Evolutionary conservation across 805 yeast genomes (phyloP), one percentile per base, ranked within the genome.

Genomic region (Saccharomycopsis synnaedendra): DNA sequence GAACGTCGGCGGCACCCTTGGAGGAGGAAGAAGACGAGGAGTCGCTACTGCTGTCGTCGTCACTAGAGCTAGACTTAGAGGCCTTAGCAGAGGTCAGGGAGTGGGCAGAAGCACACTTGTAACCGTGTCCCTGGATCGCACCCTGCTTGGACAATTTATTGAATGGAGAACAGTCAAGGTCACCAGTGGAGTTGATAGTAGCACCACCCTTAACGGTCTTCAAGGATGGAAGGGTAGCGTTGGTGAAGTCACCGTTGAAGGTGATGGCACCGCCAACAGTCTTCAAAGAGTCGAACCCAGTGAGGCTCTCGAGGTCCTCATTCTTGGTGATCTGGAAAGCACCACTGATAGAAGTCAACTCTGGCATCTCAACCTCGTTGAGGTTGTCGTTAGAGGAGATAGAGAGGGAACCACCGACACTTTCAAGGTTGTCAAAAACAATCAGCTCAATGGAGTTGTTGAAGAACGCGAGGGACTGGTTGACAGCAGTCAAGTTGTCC

Each of bases 121-220:
- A 89, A 59, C 78, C 72, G 73, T 86, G 87, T 78, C 98, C 98
- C 71, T 81, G 87, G 67, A 93, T 80, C 64, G 75, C 85, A 69
- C 95, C 94, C 59, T 75, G 73, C 61, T 70, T 66, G 75, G 85
- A 80, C 64, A 86, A 76, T 47, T 66, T 60, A 66, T 83, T 76
- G 72, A 89, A 86, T 47, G 74, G 71, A 54, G 73, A 65, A 79
- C 98, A 93, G 69, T 87, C 79, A 69, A 86, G 80, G 60, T 83
- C 82, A 64, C 85, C 83, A 50, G 69, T 64, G 52, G 96, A 75
- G 64, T 82, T 82, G 62, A 93, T 74, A 62, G 71, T 70, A 70
- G 89, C 94, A 67, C 95, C 96, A 78, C 98, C 98, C 64, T 78
- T 78, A 60, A 93, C 95, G 61, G 82, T 76, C 59, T 67, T 71